Evolutionary conservation across 257 asterid species (phyloP), one percentile per base, ranked within the genome.

Genomic region (Dorcoceras hygrometricum): DNA sequence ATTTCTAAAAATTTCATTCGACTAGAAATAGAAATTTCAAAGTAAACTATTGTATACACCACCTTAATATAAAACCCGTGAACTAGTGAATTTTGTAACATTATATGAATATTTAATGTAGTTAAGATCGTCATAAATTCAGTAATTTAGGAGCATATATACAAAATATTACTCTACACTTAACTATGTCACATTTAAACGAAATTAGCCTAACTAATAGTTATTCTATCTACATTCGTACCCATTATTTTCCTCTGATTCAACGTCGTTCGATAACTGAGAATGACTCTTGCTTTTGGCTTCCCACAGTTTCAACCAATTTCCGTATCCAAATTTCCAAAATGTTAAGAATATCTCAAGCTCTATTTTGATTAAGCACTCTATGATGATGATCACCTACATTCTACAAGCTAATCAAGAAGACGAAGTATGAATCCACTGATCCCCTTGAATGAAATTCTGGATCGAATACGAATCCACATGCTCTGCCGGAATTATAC

Each of bases 371-470:
- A 19, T 43, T 43, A 6, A 14, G 7, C 53, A 43, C 53, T 43
- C 3, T 4, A 43, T 43, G 20, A 16, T 12, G 29, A 26, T 29
- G n/a, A n/a, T n/a, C n/a, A n/a, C n/a, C 26, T 24, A 55, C 19
- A 64, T 48, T 23, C 27, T 46, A 18, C 51, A n/a, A 11, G 39
- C 16, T 26, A 24, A 22, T 57, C 64, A 56, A 43, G 39, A 56
- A 34, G 71, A 31, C 39, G n/a, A 20, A 0, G 61, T 5, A 55
- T 78, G 84, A 71, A 81, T 77, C 87, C 86, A 79, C 16, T 65
- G 22, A 57, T 79, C 76, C 8, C 87, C 91, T 63, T 82, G 86
- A 43, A 85, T 78, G 71, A 85, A 85, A 70, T 71, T 82, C 53
- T 72, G 73, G 24, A 75, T 34, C 0, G 83, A 72, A 50, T 81